These are phyloP conservation scores for Metschnikowia picachoensis DNA, from an alignment of 805 yeast species.

Conservation along the genomic window DNA sequence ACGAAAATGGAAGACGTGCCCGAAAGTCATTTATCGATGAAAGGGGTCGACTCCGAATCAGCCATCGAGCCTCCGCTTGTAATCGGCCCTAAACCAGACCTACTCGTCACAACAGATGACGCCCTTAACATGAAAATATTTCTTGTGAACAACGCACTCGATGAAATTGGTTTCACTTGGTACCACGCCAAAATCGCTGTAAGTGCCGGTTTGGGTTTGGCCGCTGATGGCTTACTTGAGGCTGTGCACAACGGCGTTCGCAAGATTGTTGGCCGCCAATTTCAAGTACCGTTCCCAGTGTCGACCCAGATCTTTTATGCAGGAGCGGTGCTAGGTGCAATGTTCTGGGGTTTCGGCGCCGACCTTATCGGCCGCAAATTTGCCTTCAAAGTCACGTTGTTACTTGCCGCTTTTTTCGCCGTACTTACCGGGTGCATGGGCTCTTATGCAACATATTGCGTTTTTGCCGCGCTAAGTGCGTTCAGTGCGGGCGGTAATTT, in stretches of 20 bases:
- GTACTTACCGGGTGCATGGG: conserved; percentile 52
- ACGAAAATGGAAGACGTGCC: too few relatives aligned
- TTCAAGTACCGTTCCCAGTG: conserved; percentile 40
- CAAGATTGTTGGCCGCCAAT: conserved; percentile 46
- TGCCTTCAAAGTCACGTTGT: conserved; percentile 48
- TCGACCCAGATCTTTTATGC: conserved; percentile 43
- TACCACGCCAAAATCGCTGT: conserved; percentile 46
- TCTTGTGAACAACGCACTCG: conserved; percentile 51
- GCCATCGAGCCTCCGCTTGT: too few relatives aligned
- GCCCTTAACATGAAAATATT: conserved; percentile 41
- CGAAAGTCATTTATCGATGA: too few relatives aligned
- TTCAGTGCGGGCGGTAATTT: conserved; percentile 57
- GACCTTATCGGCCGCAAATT: conserved; percentile 52
- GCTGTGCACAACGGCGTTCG: conserved; percentile 45
- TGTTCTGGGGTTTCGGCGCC: conserved; percentile 54
- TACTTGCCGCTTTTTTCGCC: conserved; percentile 47
- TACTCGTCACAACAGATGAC: conserved; percentile 4
- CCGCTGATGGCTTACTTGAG: conserved; percentile 40
- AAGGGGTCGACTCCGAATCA: too few relatives aligned
- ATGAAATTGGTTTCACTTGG: conserved; percentile 60
- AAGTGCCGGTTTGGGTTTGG: conserved; percentile 55
- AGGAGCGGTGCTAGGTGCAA: conserved; percentile 50
- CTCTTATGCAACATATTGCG: conserved; percentile 46
- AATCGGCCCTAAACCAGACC: too few relatives aligned
- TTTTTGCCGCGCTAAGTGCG: conserved; percentile 43